Evolutionary conservation across 345 rosid species (phyloP), one percentile per base, ranked within the genome.

Genomic region (Gossypium raimondii): DNA sequence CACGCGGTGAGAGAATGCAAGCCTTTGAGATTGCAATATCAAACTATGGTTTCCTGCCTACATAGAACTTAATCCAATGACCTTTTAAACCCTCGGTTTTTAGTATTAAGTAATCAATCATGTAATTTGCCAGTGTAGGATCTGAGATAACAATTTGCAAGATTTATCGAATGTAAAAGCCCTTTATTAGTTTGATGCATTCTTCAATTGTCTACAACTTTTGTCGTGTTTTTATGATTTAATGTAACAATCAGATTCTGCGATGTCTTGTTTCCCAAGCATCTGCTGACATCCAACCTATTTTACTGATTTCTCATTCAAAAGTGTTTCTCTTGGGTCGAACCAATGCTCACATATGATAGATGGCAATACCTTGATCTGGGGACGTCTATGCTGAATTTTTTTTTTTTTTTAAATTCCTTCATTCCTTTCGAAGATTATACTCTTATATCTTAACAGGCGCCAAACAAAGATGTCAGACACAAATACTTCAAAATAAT

Each of bases 1-100:
- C 89, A 48, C 82, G 86, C 0, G 89, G 93, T n/a, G 97, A 89
- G 79, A 89, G 91, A 84, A 87, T 94, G 80, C 82, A 84, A 62
- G 94, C 98, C 41, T 92, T 92, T 71, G 98, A 92, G 81, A 82
- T 84, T 20, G 92, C 93, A 48, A 84, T 94, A 56, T 81, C 86
- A 53, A 84, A 47, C 12, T 89, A 89, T 41, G 97, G 98, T 13
- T 90, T 94, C 79, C 81, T 94, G 81, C 87, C 89, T 6, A 77
- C 83, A 58, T 83, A 88, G 87, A 73, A 51, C 27, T 25, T 41
- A 27, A 51, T 29, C 60, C 11, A 51, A 52, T 14, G 9, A 41
- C 74, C 67, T 48, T 9, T 34, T 57, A 12, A 59, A 48, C 73
- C 24, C 13, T 38, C 2, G 53, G 0, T 2, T 73, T 25, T 27